phyloP scores from a whole-genome alignment of 2,329 filamentous ascomycete genomes.

The Alternaria tenuissima region DNA sequence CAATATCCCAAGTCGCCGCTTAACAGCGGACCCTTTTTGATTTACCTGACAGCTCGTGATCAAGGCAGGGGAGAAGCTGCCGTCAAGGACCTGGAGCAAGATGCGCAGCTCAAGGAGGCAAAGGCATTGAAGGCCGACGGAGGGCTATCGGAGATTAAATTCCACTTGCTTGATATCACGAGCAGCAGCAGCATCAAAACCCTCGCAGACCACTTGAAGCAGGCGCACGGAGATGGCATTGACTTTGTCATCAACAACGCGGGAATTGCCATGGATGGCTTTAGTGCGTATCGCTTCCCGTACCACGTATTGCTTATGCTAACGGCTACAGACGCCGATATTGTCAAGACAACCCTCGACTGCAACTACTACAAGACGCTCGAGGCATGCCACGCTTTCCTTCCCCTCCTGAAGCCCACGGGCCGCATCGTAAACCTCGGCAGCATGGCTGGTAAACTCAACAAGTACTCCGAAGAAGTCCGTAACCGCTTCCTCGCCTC shows the following conservation, averaged over 20 bases:
- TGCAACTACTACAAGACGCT: slow-evolving; percentile 64
- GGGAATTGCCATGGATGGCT: slow-evolving; percentile 58
- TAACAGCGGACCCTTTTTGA: slow-evolving; percentile 58
- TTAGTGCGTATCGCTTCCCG: slow-evolving; percentile 41
- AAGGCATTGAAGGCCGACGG: slow-evolving; percentile 53
- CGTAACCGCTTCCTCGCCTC: slow-evolving; percentile 54
- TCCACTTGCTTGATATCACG: slow-evolving; percentile 59
- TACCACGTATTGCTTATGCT: background rate
- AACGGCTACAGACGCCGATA: slow-evolving; percentile 47
- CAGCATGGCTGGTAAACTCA: slow-evolving; percentile 56
- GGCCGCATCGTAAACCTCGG: slow-evolving; percentile 61
- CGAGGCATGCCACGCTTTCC: slow-evolving; percentile 54
- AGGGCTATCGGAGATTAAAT: slow-evolving; percentile 57
- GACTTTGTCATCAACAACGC: slow-evolving; percentile 66
- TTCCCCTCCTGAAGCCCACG: slow-evolving; percentile 56
- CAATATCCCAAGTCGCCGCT: slow-evolving; percentile 61
- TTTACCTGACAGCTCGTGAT: slow-evolving; percentile 64
- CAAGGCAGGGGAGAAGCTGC: slow-evolving; percentile 58
- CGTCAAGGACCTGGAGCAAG: slow-evolving; percentile 53
- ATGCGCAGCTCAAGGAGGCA: slow-evolving; percentile 56
- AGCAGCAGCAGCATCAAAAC: slow-evolving; percentile 54
- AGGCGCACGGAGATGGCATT: slow-evolving; percentile 58
- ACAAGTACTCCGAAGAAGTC: slow-evolving; percentile 57
- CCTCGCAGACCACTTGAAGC: slow-evolving; percentile 54
- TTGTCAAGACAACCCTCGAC: slow-evolving; percentile 59